phyloP scores from a whole-genome alignment of 1,139 yeast species.

The Blastobotrys proliferans region DNA sequence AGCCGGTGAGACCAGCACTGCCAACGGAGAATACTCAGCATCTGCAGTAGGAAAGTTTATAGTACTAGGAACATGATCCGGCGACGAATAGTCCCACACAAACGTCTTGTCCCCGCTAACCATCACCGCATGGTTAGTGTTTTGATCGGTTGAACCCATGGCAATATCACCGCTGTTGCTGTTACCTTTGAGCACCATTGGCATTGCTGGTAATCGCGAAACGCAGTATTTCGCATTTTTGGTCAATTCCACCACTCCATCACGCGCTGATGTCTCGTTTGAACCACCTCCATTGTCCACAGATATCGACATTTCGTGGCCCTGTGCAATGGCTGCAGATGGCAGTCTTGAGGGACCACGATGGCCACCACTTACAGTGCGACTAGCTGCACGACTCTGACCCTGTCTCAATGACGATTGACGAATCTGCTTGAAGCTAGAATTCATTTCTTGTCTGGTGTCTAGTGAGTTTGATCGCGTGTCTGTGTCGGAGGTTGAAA shows the following conservation, averaged over 20 bases:
- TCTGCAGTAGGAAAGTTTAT: conserved; percentile 39
- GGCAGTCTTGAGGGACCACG: conserved; percentile 11
- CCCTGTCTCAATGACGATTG: conserved; percentile 12
- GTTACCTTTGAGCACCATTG: conserved; percentile 40
- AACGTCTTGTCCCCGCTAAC: conserved; percentile 36
- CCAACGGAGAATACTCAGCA: conserved; percentile 42
- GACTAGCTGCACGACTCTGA: conserved; percentile 1
- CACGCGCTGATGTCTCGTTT: conserved; percentile 8
- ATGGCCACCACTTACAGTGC: conserved; percentile 2
- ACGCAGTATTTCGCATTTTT: conserved; percentile 59
- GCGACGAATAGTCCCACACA: conserved; percentile 68
- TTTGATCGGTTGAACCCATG: conserved; percentile 17
- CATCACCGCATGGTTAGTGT: conserved; percentile 15
- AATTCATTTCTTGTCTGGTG: conserved; percentile 2
- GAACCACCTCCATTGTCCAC: background rate
- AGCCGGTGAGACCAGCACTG: conserved; percentile 62
- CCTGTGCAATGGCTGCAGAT: background rate
- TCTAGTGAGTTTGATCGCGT: background rate
- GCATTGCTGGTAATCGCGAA: conserved; percentile 55
- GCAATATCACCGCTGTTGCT: conserved; percentile 15
- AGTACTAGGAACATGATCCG: conserved; percentile 56
- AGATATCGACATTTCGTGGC: conserved; percentile 12
- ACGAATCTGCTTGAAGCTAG: conserved; percentile 12
- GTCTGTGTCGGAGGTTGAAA: background rate
- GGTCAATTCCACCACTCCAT: conserved; percentile 49